These are phyloP conservation scores for Plasmodium gallinaceum DNA, from an alignment of 169 alveolate genomes.

Conservation along the genomic window DNA sequence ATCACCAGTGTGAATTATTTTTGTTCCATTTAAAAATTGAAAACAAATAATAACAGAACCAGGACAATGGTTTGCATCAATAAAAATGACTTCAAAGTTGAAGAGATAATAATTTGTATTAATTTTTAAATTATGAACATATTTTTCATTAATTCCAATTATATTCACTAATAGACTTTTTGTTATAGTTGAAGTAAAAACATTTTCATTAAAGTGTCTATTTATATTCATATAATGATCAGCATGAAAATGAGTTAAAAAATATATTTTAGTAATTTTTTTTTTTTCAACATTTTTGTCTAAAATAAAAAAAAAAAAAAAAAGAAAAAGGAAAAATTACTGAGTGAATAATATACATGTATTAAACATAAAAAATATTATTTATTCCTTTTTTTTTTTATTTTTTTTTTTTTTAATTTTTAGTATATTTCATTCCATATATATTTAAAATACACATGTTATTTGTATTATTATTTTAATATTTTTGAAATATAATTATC, in stretches of 20 bases:
- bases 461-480: no score
- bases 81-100: constrained; percentile 61
- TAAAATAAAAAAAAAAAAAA: neutral
- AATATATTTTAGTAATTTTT: constrained; percentile 37
- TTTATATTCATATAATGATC: constrained; percentile 72
- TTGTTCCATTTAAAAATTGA: constrained; percentile 66
- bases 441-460: no score
- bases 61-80: constrained; percentile 78
- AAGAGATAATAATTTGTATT: constrained; percentile 59
- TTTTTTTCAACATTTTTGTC: constrained; percentile 20
- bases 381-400: no score
- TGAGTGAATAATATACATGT: no score
- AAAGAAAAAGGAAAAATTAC: neutral
- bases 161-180: constrained; percentile 53
- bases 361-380: no score
- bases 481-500: no score
- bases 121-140: constrained; percentile 72
- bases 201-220: constrained; percentile 50
- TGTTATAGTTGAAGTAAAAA: constrained; percentile 56
- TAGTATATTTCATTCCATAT: no score
- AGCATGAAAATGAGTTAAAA: constrained; percentile 75
- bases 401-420: no score
- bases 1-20: constrained; percentile 77
- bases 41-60: constrained; percentile 76
- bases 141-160: constrained; percentile 60